Conservation (phyloP, 2,329 filamentous ascomycete genomes). For the Aspergillus luchuensis region DNA sequence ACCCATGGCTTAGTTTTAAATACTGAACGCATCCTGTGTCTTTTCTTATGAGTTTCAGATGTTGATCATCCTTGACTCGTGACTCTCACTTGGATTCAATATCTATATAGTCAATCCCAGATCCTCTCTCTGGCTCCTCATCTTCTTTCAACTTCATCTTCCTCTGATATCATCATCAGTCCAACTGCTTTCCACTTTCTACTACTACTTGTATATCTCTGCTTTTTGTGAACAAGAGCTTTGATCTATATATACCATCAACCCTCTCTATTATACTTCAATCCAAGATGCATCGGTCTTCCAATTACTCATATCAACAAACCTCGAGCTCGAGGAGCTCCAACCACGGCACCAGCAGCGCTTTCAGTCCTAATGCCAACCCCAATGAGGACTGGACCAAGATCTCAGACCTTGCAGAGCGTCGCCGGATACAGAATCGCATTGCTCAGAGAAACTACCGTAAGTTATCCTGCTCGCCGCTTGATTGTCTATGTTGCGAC, state of each 20-base stretch:
- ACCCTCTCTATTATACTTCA: background rate
- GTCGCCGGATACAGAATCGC: slow-evolving; percentile 91
- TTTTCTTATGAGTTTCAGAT: slow-evolving; percentile 13
- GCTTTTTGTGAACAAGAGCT: background rate
- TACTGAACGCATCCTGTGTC: slow-evolving; percentile 18
- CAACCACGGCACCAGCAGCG: slow-evolving; percentile 81
- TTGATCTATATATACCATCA: background rate
- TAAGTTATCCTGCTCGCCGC: slow-evolving; percentile 51
- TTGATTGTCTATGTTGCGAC: background rate
- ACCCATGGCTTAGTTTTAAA: slow-evolving; percentile 23
- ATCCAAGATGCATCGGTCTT: slow-evolving; percentile 36
- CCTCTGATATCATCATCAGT: background rate
- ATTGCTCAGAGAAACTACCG: slow-evolving; percentile 98
- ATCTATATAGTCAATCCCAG: slow-evolving; percentile 31
- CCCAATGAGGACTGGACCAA: slow-evolving; percentile 99
- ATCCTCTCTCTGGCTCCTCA: slow-evolving; percentile 15
- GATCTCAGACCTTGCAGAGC: slow-evolving; percentile 94
- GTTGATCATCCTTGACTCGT: slow-evolving; percentile 14
- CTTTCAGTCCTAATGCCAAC: slow-evolving; percentile 91
- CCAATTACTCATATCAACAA: slow-evolving; percentile 30
- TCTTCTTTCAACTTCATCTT: slow-evolving; percentile 9
- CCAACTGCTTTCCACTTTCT: background rate
- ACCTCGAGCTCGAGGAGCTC: slow-evolving; percentile 62
- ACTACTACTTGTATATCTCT: background rate
- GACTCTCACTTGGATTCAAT: slow-evolving; percentile 7